Percentiles rank a stretch among this genome's conserved stretches.
phyloP scores from a whole-genome alignment of 1,284 basidiomycete species.

The Abortiporus biennis region DNA sequence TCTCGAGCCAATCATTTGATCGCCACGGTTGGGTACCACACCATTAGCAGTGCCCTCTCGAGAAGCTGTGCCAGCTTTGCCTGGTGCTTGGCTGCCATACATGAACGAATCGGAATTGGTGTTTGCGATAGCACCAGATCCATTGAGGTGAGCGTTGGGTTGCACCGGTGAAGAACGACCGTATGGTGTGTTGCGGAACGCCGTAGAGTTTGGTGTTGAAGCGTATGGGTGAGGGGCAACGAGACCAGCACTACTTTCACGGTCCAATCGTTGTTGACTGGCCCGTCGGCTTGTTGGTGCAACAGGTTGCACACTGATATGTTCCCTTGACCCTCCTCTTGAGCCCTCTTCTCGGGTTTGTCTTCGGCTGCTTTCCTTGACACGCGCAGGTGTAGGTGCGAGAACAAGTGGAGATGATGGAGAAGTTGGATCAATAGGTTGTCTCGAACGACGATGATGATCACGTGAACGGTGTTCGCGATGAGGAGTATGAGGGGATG shows the following conservation, averaged over 20 bases:
- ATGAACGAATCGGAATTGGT: slow-evolving; percentile 54
- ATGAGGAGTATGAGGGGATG: slow-evolving; percentile 47
- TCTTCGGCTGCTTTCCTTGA: slow-evolving; percentile 50
- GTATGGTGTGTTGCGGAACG: slow-evolving; percentile 46
- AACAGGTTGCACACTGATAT: slow-evolving; percentile 57
- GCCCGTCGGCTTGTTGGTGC: slow-evolving; percentile 55
- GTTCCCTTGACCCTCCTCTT: slow-evolving; percentile 35
- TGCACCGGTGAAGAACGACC: slow-evolving; percentile 53
- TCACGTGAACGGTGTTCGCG: slow-evolving; percentile 51
- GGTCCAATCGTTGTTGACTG: slow-evolving; percentile 46
- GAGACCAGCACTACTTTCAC: slow-evolving; percentile 37
- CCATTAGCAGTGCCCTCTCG: slow-evolving; percentile 20
- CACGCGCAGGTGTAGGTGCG: slow-evolving; percentile 55
- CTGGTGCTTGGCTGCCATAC: slow-evolving; percentile 42
- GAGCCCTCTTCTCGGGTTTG: slow-evolving; percentile 29
- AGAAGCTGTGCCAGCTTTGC: slow-evolving; percentile 35
- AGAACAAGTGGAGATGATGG: slow-evolving; percentile 54
- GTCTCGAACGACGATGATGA: slow-evolving; percentile 51
- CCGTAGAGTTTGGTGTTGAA: slow-evolving; percentile 46
- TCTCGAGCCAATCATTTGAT: slow-evolving; percentile 39
- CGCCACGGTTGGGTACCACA: slow-evolving; percentile 15
- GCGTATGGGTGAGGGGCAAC: slow-evolving; percentile 66
- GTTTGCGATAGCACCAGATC: slow-evolving; percentile 17
- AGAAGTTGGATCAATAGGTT: slow-evolving; percentile 38
- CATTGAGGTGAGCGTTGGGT: slow-evolving; percentile 22